Evolutionary conservation across 2,329 filamentous ascomycete genomes (phyloP), one percentile per base, ranked within the genome.

Genomic region (Purpureocillium lavendulum): DNA sequence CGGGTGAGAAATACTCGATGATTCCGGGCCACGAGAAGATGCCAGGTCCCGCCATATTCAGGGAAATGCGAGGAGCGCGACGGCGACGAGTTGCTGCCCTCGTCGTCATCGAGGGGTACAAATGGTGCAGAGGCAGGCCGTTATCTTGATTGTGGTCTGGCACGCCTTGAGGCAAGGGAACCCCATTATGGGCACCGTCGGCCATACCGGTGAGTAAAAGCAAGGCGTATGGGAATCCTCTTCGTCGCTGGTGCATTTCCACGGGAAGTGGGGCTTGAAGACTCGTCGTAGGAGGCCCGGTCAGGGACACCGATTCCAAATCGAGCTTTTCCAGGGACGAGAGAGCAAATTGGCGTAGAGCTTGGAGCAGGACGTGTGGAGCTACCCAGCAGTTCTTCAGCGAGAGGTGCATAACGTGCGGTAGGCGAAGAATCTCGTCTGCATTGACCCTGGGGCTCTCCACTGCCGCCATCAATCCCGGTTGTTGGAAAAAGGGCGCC

Each of bases 381-480:
- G 72, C 71, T 11, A 77, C 62, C 80, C 81, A 86, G 58, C 81
- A 84, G 49, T 86, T 86, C 48, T 75, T 75, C 8, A 86, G 61
- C 0, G 72, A 79, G 3, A 87, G 56, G 36, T 76, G 64, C 43
- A 75, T 64, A 17, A 85, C 56, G 48, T 74, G 57, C 3, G 73
- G 74, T 33, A 87, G 67, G 1, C 56, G 54, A n/a, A 80, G 53
- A 6, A 79, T 42, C 21, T 60, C 53, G 1, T 61, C 50, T 30
- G 55, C 50, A 13, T 56, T 50, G 10, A 51, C 53, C 29, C 55
- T 54, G 5, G 63, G 57, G n/a, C 52, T 47, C 7, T 57, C 47
- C 2, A 46, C 45, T 3, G 38, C 35, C 9, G 49, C 41, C 60
- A 67, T 63, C 31, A 49, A 38, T 4, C 47, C 44, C 9, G 58